These are phyloP conservation scores for Psilocybe mexicana DNA, from an alignment of 1,284 basidiomycete genomes.

Conservation along the genomic window DNA sequence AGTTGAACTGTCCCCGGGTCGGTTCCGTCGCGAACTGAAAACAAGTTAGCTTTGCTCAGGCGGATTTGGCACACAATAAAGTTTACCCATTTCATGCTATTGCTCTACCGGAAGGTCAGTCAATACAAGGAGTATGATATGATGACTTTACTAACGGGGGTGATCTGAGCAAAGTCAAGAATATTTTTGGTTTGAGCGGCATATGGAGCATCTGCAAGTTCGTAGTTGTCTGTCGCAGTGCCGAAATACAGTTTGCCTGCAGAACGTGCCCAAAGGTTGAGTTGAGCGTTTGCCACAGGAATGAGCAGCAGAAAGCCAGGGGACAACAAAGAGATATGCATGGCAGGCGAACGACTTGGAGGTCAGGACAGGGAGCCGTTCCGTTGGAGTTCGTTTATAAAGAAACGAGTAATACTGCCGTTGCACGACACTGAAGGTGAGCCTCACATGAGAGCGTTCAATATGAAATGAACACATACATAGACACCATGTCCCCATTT, in stretches of 20 bases:
- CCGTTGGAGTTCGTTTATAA: background rate
- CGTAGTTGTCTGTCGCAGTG: constrained; percentile 58
- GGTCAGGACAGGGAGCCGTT: background rate
- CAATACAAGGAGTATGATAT: constrained; percentile 15
- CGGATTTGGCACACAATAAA: constrained; percentile 29
- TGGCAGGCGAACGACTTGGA: background rate
- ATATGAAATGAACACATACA: background rate
- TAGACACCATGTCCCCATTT: background rate
- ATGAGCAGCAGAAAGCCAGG: constrained; percentile 4
- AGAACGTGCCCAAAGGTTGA: constrained; percentile 34
- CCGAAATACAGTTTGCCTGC: constrained; percentile 59
- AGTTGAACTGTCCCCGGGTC: constrained; percentile 41
- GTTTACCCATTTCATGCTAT: constrained; percentile 58
- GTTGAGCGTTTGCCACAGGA: constrained; percentile 11
- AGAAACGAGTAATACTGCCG: background rate
- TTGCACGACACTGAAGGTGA: background rate
- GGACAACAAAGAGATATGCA: constrained; percentile 8
- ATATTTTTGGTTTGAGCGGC: constrained; percentile 41
- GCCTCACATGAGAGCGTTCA: background rate
- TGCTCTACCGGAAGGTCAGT: constrained; percentile 27
- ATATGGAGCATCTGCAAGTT: constrained; percentile 49
- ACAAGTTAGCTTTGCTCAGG: background rate
- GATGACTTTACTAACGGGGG: constrained; percentile 35
- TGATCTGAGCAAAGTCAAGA: constrained; percentile 50
- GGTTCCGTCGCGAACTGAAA: constrained; percentile 55